A percentile compares a stretch with the other conserved stretches of the same genome.
phyloP scores from a whole-genome alignment of 2,329 filamentous ascomycete genomes.

The Neurospora crassa region DNA sequence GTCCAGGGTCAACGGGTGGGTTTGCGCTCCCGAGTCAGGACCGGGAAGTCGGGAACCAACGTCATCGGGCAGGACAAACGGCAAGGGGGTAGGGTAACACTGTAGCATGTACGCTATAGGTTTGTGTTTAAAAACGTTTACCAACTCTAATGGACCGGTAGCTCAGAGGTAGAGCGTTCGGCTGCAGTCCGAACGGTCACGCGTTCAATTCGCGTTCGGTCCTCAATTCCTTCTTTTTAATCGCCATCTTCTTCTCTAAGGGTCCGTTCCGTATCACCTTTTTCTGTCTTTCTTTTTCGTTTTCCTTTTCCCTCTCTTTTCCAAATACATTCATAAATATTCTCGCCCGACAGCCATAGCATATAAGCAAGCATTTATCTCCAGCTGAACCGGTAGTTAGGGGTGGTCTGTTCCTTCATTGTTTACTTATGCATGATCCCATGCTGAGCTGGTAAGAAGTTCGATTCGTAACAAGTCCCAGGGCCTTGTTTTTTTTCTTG shows the following conservation, averaged over 20 bases:
- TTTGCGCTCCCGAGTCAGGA: not conserved
- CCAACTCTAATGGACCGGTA: not conserved
- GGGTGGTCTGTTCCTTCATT: too few species aligned
- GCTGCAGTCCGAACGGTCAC: not conserved
- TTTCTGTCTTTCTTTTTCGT: too few species aligned
- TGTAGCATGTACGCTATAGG: not conserved
- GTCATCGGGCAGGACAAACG: not conserved
- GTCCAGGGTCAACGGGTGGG: not conserved
- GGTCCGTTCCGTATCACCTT: too few species aligned
- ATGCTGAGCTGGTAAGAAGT: too few species aligned
- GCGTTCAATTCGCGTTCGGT: slow-evolving; percentile 1
- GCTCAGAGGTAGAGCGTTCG: not conserved
- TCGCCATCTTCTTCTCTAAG: not conserved
- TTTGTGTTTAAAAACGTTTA: rapidly evolving
- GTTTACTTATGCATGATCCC: too few species aligned
- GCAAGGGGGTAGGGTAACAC: not conserved
- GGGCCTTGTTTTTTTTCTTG: too few species aligned
- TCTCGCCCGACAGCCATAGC: too few species aligned
- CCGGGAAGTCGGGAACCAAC: not conserved
- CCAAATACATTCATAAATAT: too few species aligned
- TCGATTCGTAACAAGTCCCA: too few species aligned
- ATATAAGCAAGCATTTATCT: too few species aligned
- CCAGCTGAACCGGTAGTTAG: too few species aligned
- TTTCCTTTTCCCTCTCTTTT: too few species aligned
- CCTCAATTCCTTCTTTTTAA: not conserved